phyloP scores from a whole-genome alignment of 768 basidiomycete species.

The Lactifluus rugatus region DNA sequence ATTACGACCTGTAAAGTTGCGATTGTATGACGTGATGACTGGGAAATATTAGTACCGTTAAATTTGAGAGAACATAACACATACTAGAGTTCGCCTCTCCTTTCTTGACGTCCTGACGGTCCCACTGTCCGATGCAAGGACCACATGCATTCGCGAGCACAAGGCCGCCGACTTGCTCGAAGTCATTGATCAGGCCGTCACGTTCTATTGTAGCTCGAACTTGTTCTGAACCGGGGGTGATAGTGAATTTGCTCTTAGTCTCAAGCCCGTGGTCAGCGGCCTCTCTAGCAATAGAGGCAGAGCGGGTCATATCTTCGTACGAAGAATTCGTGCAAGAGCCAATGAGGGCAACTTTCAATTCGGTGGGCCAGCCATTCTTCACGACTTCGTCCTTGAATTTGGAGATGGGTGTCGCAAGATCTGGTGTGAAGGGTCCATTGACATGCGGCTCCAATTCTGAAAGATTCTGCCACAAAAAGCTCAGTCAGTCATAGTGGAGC shows the following conservation, averaged over 20 bases:
- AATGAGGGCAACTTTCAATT: conserved; percentile 95
- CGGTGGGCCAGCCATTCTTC: conserved; percentile 93
- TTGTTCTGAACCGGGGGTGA: conserved; percentile 98
- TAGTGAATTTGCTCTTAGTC: conserved; percentile 90
- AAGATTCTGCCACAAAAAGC: conserved; percentile 53
- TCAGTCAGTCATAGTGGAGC: background rate
- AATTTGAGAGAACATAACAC: conserved; percentile 24
- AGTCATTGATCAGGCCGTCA: conserved; percentile 83
- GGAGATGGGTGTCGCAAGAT: conserved; percentile 96
- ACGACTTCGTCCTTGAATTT: conserved; percentile 87
- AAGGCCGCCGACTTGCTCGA: conserved; percentile 82
- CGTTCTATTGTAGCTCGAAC: conserved; percentile 96
- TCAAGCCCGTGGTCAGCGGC: conserved; percentile 80
- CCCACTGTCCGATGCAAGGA: conserved; percentile 99
- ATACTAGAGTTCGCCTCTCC: conserved; percentile 91
- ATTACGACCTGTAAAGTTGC: conserved; percentile 99
- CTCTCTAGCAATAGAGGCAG: conserved; percentile 87
- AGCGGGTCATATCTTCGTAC: conserved; percentile 99
- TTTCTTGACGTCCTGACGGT: conserved; percentile 92
- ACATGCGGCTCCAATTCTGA: conserved; percentile 97
- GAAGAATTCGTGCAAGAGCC: conserved; percentile 99
- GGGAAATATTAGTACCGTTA: background rate
- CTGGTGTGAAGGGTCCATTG: conserved; percentile 99
- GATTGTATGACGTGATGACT: conserved; percentile 99
- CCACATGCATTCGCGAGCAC: conserved; percentile 99